phyloP scores from a whole-genome alignment of 805 yeast genomes.

The Limtongia smithiae region DNA sequence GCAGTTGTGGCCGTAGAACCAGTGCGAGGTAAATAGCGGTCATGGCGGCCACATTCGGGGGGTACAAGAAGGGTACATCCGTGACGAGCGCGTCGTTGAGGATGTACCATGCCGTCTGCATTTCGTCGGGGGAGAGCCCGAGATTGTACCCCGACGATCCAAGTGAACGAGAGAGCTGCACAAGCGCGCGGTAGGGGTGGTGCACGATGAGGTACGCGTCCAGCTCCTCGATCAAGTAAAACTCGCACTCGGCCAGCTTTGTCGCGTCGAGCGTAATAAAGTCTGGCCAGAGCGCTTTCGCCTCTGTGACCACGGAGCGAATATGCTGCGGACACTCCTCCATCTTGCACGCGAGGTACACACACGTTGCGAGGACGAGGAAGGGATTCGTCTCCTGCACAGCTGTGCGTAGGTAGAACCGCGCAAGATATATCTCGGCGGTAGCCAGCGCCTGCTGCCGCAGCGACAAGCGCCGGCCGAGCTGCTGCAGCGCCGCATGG shows the following conservation, averaged over 20 bases:
- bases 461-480: slow-evolving; percentile 73
- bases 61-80: slow-evolving; percentile 73
- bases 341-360: slow-evolving; percentile 86
- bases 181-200: slow-evolving; percentile 42
- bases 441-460: slow-evolving; percentile 84
- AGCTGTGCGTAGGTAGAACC: slow-evolving; percentile 71
- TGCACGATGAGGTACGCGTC: slow-evolving; percentile 41
- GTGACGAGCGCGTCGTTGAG: slow-evolving; percentile 87
- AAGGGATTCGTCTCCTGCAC: slow-evolving; percentile 80
- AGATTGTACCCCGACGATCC: slow-evolving; percentile 29
- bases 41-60: slow-evolving; percentile 86
- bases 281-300: slow-evolving; percentile 91
- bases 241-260: slow-evolving; percentile 91
- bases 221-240: slow-evolving; percentile 85
- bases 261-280: slow-evolving; percentile 87
- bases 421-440: slow-evolving; percentile 77
- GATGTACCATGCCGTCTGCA: slow-evolving; percentile 84
- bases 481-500: slow-evolving; percentile 66
- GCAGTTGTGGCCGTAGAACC: no score
- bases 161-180: slow-evolving; percentile 48
- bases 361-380: slow-evolving; percentile 73
- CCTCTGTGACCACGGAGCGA: slow-evolving; percentile 74
- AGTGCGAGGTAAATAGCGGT: slow-evolving; percentile 78
- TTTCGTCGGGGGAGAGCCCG: slow-evolving; percentile 47
- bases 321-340: slow-evolving; percentile 97